Evolutionary conservation across 768 basidiomycete species (phyloP), one percentile per base, ranked within the genome.

Genomic region (Coprinopsis cinerea): DNA sequence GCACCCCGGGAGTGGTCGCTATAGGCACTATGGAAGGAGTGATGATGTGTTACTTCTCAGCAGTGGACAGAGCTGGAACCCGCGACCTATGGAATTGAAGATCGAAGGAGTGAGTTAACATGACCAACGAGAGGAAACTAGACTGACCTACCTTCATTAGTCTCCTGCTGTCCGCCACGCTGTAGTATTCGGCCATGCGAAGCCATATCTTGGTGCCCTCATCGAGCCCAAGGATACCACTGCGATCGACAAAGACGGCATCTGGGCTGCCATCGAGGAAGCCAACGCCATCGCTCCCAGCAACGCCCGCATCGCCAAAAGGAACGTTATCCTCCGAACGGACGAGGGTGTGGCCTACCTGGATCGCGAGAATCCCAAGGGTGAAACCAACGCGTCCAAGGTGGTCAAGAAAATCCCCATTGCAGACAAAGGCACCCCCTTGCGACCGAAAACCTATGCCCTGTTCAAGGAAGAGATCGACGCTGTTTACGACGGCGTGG

Each of bases 391-490:
- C 41, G 23, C 11, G 18, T 43, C 13, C 41, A 22, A 43, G 41
- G 17, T 11, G 5, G 23, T 25, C 41, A 43, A 43, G 41, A 10
- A 11, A 11, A 43, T 43, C 23, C 41, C 41, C 9, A 25, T 43
- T 7, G 41, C 41, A 22, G 41, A 43, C 23, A 43, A 43, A 43
- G 41, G 41, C 24, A 43, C 41, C 23, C 41, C 41, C 4, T 26
- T 43, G 22, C 20, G 41, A 17, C 41, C 41, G 9, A 43, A 43
- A 23, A 43, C 41, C 9, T 43, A 43, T 26, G 22, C 17, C 17
- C 23, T 23, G 18, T 43, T 43, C 41, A 43, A 43, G 24, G 41
- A 43, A 26, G 41, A 43, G 18, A 43, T 43, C 23, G 41, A 43
- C 17, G 24, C 22, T 22, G 41, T 43, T 17, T 43, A 43, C 23